Base-by-base conservation (phyloP, 257 asterid species). In the Solanum pennellii region DNA sequence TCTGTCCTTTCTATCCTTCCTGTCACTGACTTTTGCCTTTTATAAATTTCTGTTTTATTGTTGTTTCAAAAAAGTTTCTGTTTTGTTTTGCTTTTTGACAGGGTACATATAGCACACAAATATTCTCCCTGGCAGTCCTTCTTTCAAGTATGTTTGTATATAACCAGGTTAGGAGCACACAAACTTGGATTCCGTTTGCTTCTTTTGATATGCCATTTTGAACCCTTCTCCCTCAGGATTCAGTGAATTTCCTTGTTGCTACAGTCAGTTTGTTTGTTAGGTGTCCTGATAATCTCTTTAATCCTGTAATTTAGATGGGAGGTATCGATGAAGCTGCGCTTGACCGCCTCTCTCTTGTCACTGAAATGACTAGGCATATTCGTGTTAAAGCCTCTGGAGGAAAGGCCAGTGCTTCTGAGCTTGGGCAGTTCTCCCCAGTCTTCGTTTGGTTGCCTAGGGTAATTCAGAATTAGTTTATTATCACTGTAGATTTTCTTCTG, bases 401-500 rank as follows among this genome's bases (percentile, higher is more conserved):
- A 72, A 94, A 90, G 92, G 91, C 91, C 88, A 91, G 99, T 84
- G 94, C 98, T 90, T 92, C 99, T 2, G 99, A 97, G 92, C 94
- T 97, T 29, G 98, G 98, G 74, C 99, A 97, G 88, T 96, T 94
- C 90, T 95, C 99, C 41, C 99, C 99, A 77, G 92, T 96, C 39
- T 97, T 97, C 91, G 96, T 97, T 87, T 97, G 99, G 99, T 99
- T 97, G 89, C 93, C 96, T 73, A 94, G 99, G 97, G 99, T 96
- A 95, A 91, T 88, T 79, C 86, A 12, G 52, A 74, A 44, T 79
- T 86, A 18, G 68, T 73, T 83, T 65, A 29, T 29, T 9, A n/a
- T 23, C 33, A 7, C 33, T 75, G 29, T 15, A 16, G 16, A 39
- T 72, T 59, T 49, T 86, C 86, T 52, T 73, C 74, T 85, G 6